A percentile compares a stretch with the other conserved stretches of the same genome.
These are phyloP conservation scores for Quercus bicolor DNA, from an alignment of 306 rosid species.

Conservation along the genomic window DNA sequence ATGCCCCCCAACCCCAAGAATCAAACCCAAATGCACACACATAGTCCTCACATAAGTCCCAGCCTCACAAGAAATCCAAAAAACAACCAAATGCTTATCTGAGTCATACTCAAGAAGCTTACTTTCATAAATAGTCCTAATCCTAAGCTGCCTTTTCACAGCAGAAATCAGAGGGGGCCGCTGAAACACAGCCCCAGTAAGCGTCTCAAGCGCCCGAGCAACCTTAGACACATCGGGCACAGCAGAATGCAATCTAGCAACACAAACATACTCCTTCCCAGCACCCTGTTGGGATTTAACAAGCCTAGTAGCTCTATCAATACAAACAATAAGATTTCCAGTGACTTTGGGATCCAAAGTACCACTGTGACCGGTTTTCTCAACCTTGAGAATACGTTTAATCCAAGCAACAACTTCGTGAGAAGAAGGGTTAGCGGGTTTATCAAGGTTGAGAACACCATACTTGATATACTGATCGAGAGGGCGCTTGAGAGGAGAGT, in stretches of 20 bases:
- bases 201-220: constrained; percentile 70
- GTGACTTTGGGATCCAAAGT: constrained; percentile 88
- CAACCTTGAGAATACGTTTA: constrained; percentile 68
- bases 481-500: constrained; percentile 76
- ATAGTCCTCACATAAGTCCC: constrained; percentile 84
- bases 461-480: constrained; percentile 61
- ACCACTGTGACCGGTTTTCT: constrained; percentile 82
- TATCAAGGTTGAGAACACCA: constrained; percentile 74
- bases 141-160: constrained; percentile 82
- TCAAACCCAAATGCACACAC: constrained; percentile 80
- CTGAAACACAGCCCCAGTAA: constrained; percentile 85
- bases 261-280: constrained; percentile 79
- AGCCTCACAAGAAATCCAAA: constrained; percentile 74
- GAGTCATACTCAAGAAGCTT: constrained; percentile 79
- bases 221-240: constrained; percentile 71
- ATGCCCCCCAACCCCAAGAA: constrained; percentile 82
- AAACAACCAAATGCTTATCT: constrained; percentile 67
- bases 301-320: constrained; percentile 73
- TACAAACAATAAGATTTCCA: constrained; percentile 76
- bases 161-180: constrained; percentile 79
- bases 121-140: constrained; percentile 82
- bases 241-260: constrained; percentile 65
- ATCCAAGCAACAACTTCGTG: constrained; percentile 92
- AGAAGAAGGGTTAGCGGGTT: constrained; percentile 86
- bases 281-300: constrained; percentile 89